Evolutionary conservation across 2,329 filamentous ascomycete species (phyloP), one percentile per base, ranked within the genome.

Genomic region (Zalaria obscura): DNA sequence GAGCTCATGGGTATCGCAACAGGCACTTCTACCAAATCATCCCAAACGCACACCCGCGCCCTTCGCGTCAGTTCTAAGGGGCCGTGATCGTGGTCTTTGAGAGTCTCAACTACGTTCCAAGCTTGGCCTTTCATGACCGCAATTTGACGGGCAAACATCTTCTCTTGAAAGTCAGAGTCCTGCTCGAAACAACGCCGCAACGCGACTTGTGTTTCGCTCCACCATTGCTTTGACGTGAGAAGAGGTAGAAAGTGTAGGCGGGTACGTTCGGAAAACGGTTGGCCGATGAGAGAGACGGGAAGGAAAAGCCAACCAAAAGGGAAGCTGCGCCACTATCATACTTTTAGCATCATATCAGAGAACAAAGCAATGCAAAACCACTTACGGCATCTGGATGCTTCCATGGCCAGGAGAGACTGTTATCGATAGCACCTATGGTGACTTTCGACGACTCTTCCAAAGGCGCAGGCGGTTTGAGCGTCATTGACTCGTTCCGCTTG

Each of bases 81-180:
- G 0, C 91, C 91, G 56, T 96, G 89, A 55, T 96, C 91, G 1
- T 77, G 70, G 11, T 83, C 83, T 60, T 98, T 98, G 46, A 98
- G 72, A 0, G 91, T 95, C 65, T 98, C 91, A 4, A 98, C 91
- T 0, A 98, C 91, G 57, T 98, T 98, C 87, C 91, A 98, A 1
- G 91, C 91, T 58, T 98, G 91, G 7, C 91, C 91, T 63, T 98
- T 98, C 86, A 98, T 94, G 45, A 98, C 91, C 1, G 91, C 89
- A 47, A 98, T 93, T 57, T 98, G 91, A 50, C 85, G 79, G n/a
- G 86, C 86, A 64, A 94, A 98, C 91, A 98, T 98, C 62, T 85
- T 82, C 65, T 98, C 91, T 59, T 96, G 86, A 61, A 98, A 98
- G 62, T 98, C 91, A 2, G 81, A 78, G 60, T 98, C 91, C 57